phyloP scores from a whole-genome alignment of 2,329 filamentous ascomycete genomes.

The Gaeumannomyces tritici region DNA sequence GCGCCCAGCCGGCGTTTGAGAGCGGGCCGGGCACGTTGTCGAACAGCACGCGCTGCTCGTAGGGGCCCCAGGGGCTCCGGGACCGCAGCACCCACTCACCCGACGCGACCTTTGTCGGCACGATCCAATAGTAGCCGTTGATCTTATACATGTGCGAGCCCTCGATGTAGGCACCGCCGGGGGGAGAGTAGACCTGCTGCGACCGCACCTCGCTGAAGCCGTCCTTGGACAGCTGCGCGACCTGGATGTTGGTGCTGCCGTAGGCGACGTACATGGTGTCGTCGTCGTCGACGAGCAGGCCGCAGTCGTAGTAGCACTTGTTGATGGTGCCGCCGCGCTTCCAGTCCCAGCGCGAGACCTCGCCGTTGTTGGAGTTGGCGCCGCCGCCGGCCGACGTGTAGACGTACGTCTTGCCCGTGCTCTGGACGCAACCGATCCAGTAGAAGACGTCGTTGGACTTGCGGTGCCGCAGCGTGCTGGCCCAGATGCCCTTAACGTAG shows the following conservation, averaged over 20 bases:
- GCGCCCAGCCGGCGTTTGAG: conserved; percentile 31
- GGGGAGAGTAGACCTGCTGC: conserved; percentile 30
- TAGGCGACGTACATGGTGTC: conserved; percentile 51
- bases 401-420: conserved; percentile 35
- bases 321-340: conserved; percentile 2
- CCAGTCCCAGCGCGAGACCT: conserved; percentile 21
- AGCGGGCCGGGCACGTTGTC: conserved; percentile 32
- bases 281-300: conserved; percentile 47
- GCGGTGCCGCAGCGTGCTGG: conserved; percentile 42
- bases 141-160: conserved; percentile 48
- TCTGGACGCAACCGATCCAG: conserved; percentile 48
- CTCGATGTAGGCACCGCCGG: conserved; percentile 31
- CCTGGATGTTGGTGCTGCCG: conserved; percentile 34
- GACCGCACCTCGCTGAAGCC: conserved; percentile 33
- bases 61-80: conserved; percentile 41
- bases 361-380: conserved; percentile 30
- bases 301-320: conserved; percentile 47
- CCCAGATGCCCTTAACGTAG: conserved; percentile 47
- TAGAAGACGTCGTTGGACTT: conserved; percentile 38
- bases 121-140: conserved; percentile 45
- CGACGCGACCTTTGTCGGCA: conserved; percentile 33
- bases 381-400: conserved; percentile 34
- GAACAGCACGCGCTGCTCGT: conserved; percentile 33
- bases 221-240: conserved; percentile 41
- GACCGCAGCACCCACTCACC: conserved; percentile 39